Evolutionary conservation across 2,329 filamentous ascomycete genomes (phyloP), one percentile per base, ranked within the genome.

Genomic region (Botrytis medusae): DNA sequence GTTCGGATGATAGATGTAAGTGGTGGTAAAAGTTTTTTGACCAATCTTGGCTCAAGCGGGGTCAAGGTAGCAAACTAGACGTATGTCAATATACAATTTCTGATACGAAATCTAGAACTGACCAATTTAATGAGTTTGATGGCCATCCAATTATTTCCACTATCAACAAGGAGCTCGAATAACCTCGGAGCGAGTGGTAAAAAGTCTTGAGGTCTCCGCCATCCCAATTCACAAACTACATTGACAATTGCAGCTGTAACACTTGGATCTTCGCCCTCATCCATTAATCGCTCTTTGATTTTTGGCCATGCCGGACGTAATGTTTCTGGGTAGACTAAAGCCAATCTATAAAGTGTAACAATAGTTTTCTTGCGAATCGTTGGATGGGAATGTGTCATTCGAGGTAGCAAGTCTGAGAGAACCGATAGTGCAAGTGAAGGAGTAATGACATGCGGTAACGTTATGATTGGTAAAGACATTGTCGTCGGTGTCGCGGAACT

Each of bases 101-200:
- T 81, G 46, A 6, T 83, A 74, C 71, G 34, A 29, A 29, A 72
- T 48, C 16, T 34, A 22, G 44, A 54, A 84, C 89, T 77, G 82
- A 95, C 93, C 76, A 99, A 87, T 84, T 99, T 99, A 82, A 99
- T 98, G 75, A 99, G 89, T 82, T 99, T 99, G 81, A 99, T 99
- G 74, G 95, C 95, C 95, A 99, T 98, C 96, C 96, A 99, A 83
- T 99, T 99, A 83, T 99, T 98, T 54, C 92, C 92, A 72, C 94
- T 92, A 74, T 97, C 92, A 20, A 98, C 95, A 40, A 99, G 85
- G 29, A 99, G 87, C 80, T 98, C 95, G 79, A 98, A 99, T 40
- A 99, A 84, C 74, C 96, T 88, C 14, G 96, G 96, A 0, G 96
- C 96, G 44, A 99, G 86, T 22, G 96, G 93, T 44, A 99, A 85